A percentile compares a stretch with the other conserved stretches of the same genome.
Evolutionary conservation across 2,329 filamentous ascomycete species (phyloP).

Genomic region (Talaromyces sp.): DNA sequence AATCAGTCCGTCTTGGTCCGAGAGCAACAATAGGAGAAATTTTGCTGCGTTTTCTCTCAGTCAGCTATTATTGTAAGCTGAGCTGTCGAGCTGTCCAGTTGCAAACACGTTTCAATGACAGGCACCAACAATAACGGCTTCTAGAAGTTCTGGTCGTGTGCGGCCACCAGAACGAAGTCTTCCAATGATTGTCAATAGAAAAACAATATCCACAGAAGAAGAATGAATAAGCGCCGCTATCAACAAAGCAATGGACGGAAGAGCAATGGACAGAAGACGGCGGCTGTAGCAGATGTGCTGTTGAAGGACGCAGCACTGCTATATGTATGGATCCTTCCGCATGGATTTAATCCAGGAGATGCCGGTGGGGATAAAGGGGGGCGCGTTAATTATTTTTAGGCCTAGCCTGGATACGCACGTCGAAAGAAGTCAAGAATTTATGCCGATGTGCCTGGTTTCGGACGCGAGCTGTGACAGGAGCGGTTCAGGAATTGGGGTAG

Average conservation of each 20-base stretch:
- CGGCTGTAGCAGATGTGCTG: neutral
- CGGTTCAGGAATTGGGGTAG: neutral
- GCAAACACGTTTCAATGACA: neutral
- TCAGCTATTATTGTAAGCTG: neutral
- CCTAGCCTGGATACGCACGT: neutral
- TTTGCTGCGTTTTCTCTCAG: neutral
- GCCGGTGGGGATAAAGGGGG: neutral
- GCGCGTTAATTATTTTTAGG: neutral
- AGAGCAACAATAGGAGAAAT: neutral
- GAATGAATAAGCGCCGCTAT: neutral
- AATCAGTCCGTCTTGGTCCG: neutral
- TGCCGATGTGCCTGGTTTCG: slow-evolving; percentile 4
- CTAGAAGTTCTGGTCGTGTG: neutral
- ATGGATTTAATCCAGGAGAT: neutral
- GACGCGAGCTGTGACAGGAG: neutral
- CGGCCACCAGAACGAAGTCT: neutral
- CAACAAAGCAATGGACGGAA: neutral
- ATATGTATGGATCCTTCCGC: neutral
- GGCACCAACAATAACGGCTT: neutral
- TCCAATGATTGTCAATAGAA: neutral
- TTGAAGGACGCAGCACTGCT: no score
- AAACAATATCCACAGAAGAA: neutral
- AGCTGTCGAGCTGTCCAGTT: neutral
- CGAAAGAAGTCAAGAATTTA: neutral
- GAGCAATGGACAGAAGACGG: neutral